Evolutionary conservation across 768 basidiomycete genomes (phyloP), one percentile per base, ranked within the genome.

Genomic region (Lactifluus subvellereus): DNA sequence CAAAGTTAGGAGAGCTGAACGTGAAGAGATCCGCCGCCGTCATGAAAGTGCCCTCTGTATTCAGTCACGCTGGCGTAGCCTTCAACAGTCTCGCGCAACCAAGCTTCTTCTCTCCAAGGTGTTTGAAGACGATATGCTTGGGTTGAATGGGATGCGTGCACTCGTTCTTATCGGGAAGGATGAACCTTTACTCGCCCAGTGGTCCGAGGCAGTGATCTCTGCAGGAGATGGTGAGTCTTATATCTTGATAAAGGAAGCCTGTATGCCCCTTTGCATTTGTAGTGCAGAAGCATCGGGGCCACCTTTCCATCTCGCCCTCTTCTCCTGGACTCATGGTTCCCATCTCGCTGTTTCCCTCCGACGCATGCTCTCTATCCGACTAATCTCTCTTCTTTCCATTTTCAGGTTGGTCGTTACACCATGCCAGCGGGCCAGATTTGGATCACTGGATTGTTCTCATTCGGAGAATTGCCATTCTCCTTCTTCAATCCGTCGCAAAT

Each of bases 1-100:
- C 20, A 86, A 83, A 67, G 79, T 79, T 20, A 80, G 80, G 57
- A 76, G 89, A 38, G 73, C 77, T 37, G 84, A 88, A 68, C 79
- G 90, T 35, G 74, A 79, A 33, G 81, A 82, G 56, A 74, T 75
- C 22, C 82, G 84, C 64, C 78, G 77, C 51, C 77, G 79, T 61
- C 77, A 81, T 51, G 88, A 89, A 30, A 80, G 75, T 51, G 88
- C 88, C 0, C 69, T 78, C 5, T 77, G 73, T 56, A 78, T 94
- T 30, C 91, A 92, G 69, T 80, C 83, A 18, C 87, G 82, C 83
- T 91, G 87, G 84, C 75, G 86, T 6, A 85, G 85, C 5, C 67
- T 75, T 6, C 67, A 68, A 37, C 80, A 82, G 57, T 76, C 74
- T 4, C 74, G 73, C 53, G 69, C 59, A 9, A 77, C 79, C 13